Percentiles rank a stretch among this genome's conserved stretches.
phyloP scores from a whole-genome alignment of 129 eudicot species.

The Chrysanthemum seticuspe region DNA sequence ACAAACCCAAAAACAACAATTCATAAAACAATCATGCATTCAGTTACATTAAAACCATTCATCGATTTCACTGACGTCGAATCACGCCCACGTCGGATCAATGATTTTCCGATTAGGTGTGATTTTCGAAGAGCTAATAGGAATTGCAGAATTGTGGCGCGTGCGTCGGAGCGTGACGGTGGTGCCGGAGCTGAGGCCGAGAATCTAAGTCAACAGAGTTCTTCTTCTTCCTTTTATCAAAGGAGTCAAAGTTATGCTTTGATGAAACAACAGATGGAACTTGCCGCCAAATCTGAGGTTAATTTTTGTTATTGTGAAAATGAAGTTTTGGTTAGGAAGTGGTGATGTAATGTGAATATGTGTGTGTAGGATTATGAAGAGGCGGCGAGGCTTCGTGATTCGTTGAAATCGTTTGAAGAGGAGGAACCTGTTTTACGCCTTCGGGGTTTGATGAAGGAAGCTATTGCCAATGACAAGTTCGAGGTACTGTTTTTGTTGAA shows the following conservation, averaged over 20 bases:
- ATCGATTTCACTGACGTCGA: background rate
- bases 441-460: conserved; percentile 66
- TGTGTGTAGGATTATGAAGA: conserved; percentile 70
- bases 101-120: conserved; percentile 29
- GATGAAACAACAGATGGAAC: conserved; percentile 90
- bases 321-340: too few species aligned
- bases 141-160: conserved; percentile 46
- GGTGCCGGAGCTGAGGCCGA: conserved; percentile 48
- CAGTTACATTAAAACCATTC: too few species aligned
- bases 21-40: too few species aligned
- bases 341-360: too few species aligned
- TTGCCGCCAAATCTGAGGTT: conserved; percentile 97
- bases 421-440: conserved; percentile 89
- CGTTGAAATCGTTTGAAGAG: conserved; percentile 77
- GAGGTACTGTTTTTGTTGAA: conserved; percentile 47
- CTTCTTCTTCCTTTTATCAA: conserved; percentile 48
- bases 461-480: conserved; percentile 80
- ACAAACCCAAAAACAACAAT: too few species aligned
- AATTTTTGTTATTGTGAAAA: too few species aligned
- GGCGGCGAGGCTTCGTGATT: conserved; percentile 98
- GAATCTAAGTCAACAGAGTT: conserved; percentile 35
- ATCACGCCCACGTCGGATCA: conserved; percentile 37
- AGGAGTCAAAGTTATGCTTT: conserved; percentile 79
- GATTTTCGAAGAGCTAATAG: conserved; percentile 16
- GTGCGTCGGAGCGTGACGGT: conserved; percentile 46